Evolutionary conservation across 345 rosid genomes (phyloP), one percentile per base, ranked within the genome.

Genomic region (Cardamine occulta): DNA sequence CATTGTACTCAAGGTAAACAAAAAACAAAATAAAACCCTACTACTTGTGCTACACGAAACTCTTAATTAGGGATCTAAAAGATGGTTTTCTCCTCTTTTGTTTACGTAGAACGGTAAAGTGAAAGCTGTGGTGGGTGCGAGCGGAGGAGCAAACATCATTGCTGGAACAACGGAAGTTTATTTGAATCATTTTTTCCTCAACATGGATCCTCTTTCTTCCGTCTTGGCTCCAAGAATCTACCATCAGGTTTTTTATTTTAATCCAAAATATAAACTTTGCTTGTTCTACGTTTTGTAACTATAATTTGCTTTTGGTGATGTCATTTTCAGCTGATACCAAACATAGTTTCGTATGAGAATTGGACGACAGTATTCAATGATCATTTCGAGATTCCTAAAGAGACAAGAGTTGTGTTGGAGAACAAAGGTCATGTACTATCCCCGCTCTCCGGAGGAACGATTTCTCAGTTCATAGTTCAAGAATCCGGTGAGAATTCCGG

Each of bases 121-220:
- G 73, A 86, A 75, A 81, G 89, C 81, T 1, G 83, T 63, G 13
- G 44, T 86, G 17, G 95, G 95, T 39, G 90, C 86, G 1, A 89
- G 92, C 51, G 95, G 95, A 34, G 95, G 90, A 72, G 75, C 71
- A 13, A 80, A 63, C 64, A 87, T 89, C 74, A 85, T 87, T 37
- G 89, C 87, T 0, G 88, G 83, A 59, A 72, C 87, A 53, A 75
- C 88, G 0, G 81, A 80, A 67, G 95, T 89, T 53, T 79, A 81
- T 53, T 42, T 89, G 40, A 87, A 89, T 56, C 83, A 86, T 80
- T 87, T 87, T 42, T 79, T 75, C 13, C 77, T 44, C 35, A 81
- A 81, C 39, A 83, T 89, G 90, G 86, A 87, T 79, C 86, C 91
- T 32, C 70, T 89, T 26, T 82, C 90, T 63, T 80, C 90, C 0